Evolutionary conservation across 257 asterid species (phyloP).

Genomic region (Dorcoceras hygrometricum): DNA sequence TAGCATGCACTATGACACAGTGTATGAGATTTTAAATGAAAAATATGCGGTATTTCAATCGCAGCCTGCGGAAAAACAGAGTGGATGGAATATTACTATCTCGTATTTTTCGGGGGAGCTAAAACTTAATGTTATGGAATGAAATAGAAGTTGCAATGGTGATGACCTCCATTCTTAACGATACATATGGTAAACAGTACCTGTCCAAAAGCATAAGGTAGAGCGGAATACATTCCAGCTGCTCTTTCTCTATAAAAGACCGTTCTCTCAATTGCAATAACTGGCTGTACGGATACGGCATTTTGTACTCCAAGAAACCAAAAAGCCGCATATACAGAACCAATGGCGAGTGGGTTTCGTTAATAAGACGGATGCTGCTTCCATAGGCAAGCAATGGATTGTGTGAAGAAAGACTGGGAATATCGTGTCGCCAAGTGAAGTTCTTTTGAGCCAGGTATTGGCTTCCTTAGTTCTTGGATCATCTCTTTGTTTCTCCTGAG

Average conservation of each 20-base stretch:
- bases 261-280: constrained; percentile 70
- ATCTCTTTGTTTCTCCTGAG: constrained; percentile 68
- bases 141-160: neutral
- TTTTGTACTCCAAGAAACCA: constrained; percentile 70
- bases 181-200: constrained; percentile 22
- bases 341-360: constrained; percentile 86
- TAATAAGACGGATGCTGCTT: constrained; percentile 80
- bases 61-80: constrained; percentile 38
- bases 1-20: constrained; percentile 63
- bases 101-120: too few species aligned
- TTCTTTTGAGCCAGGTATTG: constrained; percentile 53
- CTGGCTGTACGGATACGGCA: constrained; percentile 73
- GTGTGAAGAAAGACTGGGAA: constrained; percentile 55
- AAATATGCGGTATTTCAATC: constrained; percentile 66
- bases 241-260: constrained; percentile 89
- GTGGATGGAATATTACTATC: neutral
- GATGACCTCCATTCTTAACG: neutral
- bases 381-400: constrained; percentile 80
- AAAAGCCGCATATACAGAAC: constrained; percentile 80
- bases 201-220: constrained; percentile 84
- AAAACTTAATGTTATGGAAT: neutral
- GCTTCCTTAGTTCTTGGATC: constrained; percentile 57
- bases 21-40: constrained; percentile 53
- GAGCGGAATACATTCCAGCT: constrained; percentile 88
- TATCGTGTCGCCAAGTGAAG: constrained; percentile 51